Base-by-base conservation (phyloP, 179 eudicot species). In the Drosera spatulata region DNA sequence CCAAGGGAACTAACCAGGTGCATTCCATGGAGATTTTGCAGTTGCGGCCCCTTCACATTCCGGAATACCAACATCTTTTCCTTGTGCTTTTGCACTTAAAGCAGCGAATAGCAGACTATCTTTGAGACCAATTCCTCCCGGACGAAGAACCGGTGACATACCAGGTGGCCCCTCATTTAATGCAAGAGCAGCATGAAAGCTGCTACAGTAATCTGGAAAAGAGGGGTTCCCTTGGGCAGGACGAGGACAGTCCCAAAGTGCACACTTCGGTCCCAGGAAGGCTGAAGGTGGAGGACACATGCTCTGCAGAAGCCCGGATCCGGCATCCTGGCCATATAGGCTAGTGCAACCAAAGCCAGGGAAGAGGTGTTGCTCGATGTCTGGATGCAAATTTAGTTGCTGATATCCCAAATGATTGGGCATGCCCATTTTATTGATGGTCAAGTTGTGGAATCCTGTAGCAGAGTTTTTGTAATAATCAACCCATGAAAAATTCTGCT, bases 31-130 rank as follows among this genome's bases (percentile, higher is more conserved):
- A 42, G 96, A 94, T 69, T 89, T 94, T 8, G 96, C 69, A 64
- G 99, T 94, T n/a, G 97, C 99, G 68, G 97, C 99, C 14, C 99
- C 97, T 70, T 87, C 99, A 61, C 99, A 94, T 71, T 85, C 99
- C 3, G 99, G 99, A 67, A 94, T 75, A 53, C 99, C 99, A 37
- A 87, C 99, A 65, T 90, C 95, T 75, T 90, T 94, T 59, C 85
- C 91, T 60, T 72, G 82, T 47, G 87, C 80, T 73, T 90, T 90
- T 22, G 94, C 95, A 75, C 83, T 82, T 73, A 94, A 84, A 61
- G 97, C 97, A 66, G 91, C 79, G 77, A 87, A 87, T 55, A 94
- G 87, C 59, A 83, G 74, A 65, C 84, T 78, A 66, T 94, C 99
- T 72, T 94, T 94, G 55, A 94, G 79, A 61, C 84, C 95, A 45